Conservation (phyloP, 441 rosid species). For the Erodium trifolium region DNA sequence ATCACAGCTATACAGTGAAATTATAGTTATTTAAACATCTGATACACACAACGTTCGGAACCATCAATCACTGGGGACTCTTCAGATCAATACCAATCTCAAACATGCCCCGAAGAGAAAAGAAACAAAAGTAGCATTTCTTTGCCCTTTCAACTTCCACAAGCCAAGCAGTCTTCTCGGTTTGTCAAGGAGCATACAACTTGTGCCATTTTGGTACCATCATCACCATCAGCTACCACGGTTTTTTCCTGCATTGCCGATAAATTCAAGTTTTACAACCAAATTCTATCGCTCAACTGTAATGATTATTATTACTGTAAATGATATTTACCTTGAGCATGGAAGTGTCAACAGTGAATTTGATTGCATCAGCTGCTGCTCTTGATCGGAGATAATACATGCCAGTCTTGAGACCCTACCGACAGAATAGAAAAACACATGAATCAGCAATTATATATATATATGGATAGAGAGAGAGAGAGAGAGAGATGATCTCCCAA, state of each 20-base stretch:
- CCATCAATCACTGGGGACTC: too few species aligned
- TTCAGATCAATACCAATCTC: too few species aligned
- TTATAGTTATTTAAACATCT: too few species aligned
- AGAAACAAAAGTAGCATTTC: too few species aligned
- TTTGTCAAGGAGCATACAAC: conserved; percentile 81
- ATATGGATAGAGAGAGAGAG: too few species aligned
- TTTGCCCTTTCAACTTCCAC: conserved; percentile 50
- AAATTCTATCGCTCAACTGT: too few species aligned
- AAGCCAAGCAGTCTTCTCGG: conserved; percentile 82
- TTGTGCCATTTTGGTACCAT: conserved; percentile 58
- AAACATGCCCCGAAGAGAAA: too few species aligned
- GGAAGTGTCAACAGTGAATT: conserved; percentile 83
- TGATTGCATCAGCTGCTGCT: conserved; percentile 96
- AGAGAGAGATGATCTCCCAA: too few species aligned
- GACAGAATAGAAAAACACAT: neutral
- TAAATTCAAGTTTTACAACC: neutral
- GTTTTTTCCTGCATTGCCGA: conserved; percentile 33
- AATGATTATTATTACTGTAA: too few species aligned
- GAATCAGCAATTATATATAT: neutral
- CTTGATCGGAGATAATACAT: conserved; percentile 85
- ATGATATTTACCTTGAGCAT: conserved; percentile 36
- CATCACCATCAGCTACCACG: conserved; percentile 23
- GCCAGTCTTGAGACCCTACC: conserved; percentile 78
- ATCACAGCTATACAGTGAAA: too few species aligned
- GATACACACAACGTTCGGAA: too few species aligned